Evolutionary conservation across 805 yeast species (phyloP), one percentile per base, ranked within the genome.

Genomic region (Clavispora vitiphila): DNA sequence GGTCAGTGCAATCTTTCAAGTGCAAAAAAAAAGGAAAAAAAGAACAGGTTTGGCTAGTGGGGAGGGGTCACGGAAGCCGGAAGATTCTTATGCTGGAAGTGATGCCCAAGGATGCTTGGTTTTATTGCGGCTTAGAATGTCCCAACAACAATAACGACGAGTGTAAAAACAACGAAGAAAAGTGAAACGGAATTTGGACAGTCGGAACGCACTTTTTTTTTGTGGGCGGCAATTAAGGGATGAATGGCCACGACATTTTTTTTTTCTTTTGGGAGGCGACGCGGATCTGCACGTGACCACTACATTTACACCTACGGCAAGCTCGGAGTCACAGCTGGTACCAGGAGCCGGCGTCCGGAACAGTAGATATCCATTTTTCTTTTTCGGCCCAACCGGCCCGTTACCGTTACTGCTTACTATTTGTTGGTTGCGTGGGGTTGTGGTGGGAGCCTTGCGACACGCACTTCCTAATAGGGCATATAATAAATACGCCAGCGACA

Each of bases 171-270:
- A 30, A 30, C 40, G 32, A 29, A 30, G 24, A 31, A 22, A 20
- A 36, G 32, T 29, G 32, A 16, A 38, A 27, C 20, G 18, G 39
- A 20, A n/a, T 27, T 19, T 29, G 21, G 24, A 24, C 19, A 11
- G 14, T 10, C 14, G 40, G 27, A 38, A 15, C 40, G 40, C 40
- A 38, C 35, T 38, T 37, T 37, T 29, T 24, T 29, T 29, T 37
- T 37, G 39, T 42, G 50, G 40, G 44, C 50, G 47, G 51, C 51
- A 48, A 48, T 48, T 48, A 48, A 49, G 51, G 51, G 51, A 48
- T 48, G 51, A 46, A 46, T 40, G 35, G 42, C 43, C 38, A 43
- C 51, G 51, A 48, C 51, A 48, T 48, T 48, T 46, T 48, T 30
- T 30, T 34, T 34, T 29, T 29, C 32, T 29, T 29, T 29, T 29